A percentile compares a stretch with the other conserved stretches of the same genome.
phyloP scores from a whole-genome alignment of 305 asterid genomes.

The Solanum hybrid region DNA sequence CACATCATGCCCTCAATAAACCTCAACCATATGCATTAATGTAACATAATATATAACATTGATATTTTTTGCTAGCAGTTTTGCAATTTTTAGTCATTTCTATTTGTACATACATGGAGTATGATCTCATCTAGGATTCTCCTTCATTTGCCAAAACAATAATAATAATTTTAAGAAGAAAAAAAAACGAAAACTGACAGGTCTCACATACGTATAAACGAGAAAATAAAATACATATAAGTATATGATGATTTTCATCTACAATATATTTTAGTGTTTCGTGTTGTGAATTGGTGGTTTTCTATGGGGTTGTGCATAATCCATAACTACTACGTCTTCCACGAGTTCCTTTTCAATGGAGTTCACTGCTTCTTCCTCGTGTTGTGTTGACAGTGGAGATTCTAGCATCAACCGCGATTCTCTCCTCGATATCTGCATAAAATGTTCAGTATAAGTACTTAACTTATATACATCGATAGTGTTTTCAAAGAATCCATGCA shows the following conservation, averaged over 20 bases:
- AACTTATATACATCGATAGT: not conserved
- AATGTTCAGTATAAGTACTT: not conserved
- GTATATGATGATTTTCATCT: not conserved
- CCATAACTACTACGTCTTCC: conserved; percentile 41
- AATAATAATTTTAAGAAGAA: not conserved
- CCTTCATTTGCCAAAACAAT: not conserved
- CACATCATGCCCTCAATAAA: not conserved
- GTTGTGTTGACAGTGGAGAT: conserved; percentile 12
- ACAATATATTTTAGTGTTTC: conserved; percentile 8
- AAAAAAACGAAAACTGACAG: not conserved
- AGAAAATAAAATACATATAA: not conserved
- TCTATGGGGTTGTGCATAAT: conserved; percentile 71
- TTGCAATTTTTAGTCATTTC: not conserved
- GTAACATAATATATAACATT: not conserved
- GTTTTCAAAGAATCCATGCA: not conserved
- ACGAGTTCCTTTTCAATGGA: conserved; percentile 14
- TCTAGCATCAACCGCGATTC: conserved; percentile 22
- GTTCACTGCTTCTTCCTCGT: conserved; percentile 25
- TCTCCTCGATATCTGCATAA: conserved; percentile 23
- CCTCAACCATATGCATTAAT: conserved; percentile 1
- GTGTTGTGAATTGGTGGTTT: conserved; percentile 74
- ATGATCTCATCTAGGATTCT: not conserved
- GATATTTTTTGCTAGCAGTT: not conserved
- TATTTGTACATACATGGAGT: not conserved
- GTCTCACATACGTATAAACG: not conserved